A percentile compares a stretch with the other conserved stretches of the same genome.
These are phyloP conservation scores for Parastagonospora avenae DNA, from an alignment of 2,329 filamentous ascomycete species.

Conservation along the genomic window DNA sequence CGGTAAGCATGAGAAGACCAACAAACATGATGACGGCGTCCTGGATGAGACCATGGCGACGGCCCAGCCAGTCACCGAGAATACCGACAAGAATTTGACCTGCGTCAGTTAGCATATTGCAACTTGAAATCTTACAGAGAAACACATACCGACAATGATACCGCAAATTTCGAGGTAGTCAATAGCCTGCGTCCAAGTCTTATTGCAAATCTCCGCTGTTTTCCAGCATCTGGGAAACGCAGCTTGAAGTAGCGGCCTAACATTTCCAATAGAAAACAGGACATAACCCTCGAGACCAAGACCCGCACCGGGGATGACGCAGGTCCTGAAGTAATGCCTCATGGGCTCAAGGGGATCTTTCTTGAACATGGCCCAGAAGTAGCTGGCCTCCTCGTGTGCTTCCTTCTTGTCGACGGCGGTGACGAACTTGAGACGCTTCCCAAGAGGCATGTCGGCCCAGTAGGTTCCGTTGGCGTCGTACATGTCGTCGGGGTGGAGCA, in stretches of 20 bases:
- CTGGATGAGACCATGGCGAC: constrained; percentile 94
- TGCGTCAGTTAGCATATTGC: neutral
- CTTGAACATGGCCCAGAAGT: constrained; percentile 81
- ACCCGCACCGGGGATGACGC: constrained; percentile 89
- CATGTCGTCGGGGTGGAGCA: constrained; percentile 87
- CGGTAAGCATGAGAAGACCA: constrained; percentile 88
- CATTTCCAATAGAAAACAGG: constrained; percentile 93
- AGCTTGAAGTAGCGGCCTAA: constrained; percentile 78
- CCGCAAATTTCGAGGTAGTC: constrained; percentile 92
- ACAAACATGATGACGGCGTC: constrained; percentile 94
- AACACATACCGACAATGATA: constrained; percentile 77
- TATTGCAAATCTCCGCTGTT: constrained; percentile 66
- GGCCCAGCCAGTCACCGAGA: constrained; percentile 80
- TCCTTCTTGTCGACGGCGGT: constrained; percentile 73
- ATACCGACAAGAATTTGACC: constrained; percentile 82
- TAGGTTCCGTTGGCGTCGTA: constrained; percentile 84
- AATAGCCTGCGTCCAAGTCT: constrained; percentile 81
- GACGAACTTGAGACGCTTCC: constrained; percentile 76
- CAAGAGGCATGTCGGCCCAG: constrained; percentile 84
- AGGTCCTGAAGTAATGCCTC: constrained; percentile 86
- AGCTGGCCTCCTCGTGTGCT: constrained; percentile 67
- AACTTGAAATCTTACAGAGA: neutral
- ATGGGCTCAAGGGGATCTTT: constrained; percentile 82
- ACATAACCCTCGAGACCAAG: constrained; percentile 93
- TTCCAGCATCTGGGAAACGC: constrained; percentile 83